phyloP scores from a whole-genome alignment of 1,284 basidiomycete species.

The Schizopora paradoxa region DNA sequence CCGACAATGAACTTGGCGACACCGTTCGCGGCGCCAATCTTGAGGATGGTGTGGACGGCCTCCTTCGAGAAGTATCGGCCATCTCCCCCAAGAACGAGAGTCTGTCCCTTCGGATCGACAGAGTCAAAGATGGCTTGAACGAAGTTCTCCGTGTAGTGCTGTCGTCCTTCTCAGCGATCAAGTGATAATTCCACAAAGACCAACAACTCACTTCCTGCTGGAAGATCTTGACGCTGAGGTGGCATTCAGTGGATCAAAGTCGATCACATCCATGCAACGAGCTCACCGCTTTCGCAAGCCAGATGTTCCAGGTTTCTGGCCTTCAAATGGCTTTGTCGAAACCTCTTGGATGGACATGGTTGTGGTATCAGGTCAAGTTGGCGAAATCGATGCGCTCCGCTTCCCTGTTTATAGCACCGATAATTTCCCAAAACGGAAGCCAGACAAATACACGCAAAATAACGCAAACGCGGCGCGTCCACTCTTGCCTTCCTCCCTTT shows the following conservation, averaged over 20 bases:
- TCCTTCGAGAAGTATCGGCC: constrained; percentile 93
- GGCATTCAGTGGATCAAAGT: too few relatives aligned
- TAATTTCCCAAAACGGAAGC: too few relatives aligned
- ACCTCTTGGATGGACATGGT: constrained; percentile 48
- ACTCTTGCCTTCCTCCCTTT: too few relatives aligned
- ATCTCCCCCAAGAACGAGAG: constrained; percentile 95
- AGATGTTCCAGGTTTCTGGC: constrained; percentile 94
- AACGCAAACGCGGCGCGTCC: too few relatives aligned
- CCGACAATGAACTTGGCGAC: constrained; percentile 88
- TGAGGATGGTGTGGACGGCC: constrained; percentile 86
- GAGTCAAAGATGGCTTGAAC: constrained; percentile 92
- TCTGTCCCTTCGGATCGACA: constrained; percentile 77
- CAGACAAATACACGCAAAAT: too few relatives aligned
- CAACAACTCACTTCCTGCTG: constrained; percentile 66
- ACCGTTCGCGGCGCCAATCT: constrained; percentile 87
- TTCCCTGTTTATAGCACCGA: too few relatives aligned
- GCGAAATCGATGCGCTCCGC: too few relatives aligned
- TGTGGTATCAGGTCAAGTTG: constrained; percentile 5
- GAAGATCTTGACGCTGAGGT: constrained; percentile 82
- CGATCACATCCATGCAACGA: constrained; percentile 14
- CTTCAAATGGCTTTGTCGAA: constrained; percentile 73
- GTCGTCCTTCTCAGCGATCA: constrained; percentile 19
- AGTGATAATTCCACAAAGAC: constrained; percentile 17
- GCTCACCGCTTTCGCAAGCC: constrained; percentile 85
- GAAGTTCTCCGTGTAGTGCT: constrained; percentile 99